These are phyloP conservation scores for maize (Zea mays) DNA, from an alignment of 176 grass and related monocot genomes.

Conservation along the genomic window Zm-B73-REFERENCE-NAM-5.0 NC_050103.1:179592001-179592500, in stretches of 20 bases:
- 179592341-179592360: slow-evolving; percentile 45
- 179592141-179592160: neutral
- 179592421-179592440: neutral
- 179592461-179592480: neutral
- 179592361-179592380: slow-evolving; percentile 49
- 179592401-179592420: neutral
- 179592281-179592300: neutral
- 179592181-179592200: neutral
- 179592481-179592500: slow-evolving; percentile 49
- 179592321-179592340: neutral
- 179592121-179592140: neutral
- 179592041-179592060: neutral
- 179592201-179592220: neutral
- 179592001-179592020: neutral
- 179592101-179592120: neutral
- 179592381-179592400: slow-evolving; percentile 47
- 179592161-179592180: neutral
- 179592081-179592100: neutral
- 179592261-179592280: neutral
- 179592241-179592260: neutral
- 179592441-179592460: slow-evolving; percentile 8
- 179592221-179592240: too few relatives aligned
- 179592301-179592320: slow-evolving; percentile 22
- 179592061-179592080: neutral
- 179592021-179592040: neutral